These are phyloP conservation scores for Brassica nigra DNA, from an alignment of 345 rosid species.

Conservation along the genomic window DNA sequence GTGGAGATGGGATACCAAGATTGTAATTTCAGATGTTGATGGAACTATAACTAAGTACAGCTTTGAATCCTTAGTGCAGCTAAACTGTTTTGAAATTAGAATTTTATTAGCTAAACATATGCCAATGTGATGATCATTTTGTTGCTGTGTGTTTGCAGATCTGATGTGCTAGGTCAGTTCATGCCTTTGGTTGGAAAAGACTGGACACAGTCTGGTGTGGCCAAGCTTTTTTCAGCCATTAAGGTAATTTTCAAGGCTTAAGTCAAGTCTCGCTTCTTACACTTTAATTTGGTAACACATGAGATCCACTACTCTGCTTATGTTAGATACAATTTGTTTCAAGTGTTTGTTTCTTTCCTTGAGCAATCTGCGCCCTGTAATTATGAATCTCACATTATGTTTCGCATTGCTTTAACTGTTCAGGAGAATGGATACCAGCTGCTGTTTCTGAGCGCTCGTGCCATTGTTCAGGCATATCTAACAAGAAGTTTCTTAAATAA, in stretches of 20 bases:
- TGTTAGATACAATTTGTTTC: background rate
- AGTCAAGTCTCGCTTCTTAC: slow-evolving; percentile 15
- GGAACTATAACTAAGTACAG: slow-evolving; percentile 93
- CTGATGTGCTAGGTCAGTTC: slow-evolving; percentile 94
- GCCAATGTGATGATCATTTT: slow-evolving; percentile 16
- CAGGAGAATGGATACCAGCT: slow-evolving; percentile 98
- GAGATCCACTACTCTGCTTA: background rate
- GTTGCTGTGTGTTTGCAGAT: slow-evolving; percentile 53
- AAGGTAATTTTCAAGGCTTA: slow-evolving; percentile 50
- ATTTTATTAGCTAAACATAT: background rate
- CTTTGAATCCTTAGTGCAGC: slow-evolving; percentile 2
- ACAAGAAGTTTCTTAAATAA: slow-evolving; percentile 77
- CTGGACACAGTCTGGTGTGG: slow-evolving; percentile 97
- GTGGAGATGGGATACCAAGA: slow-evolving; percentile 92
- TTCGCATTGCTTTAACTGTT: slow-evolving; percentile 16
- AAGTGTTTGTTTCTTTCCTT: slow-evolving; percentile 4
- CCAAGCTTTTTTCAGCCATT: slow-evolving; percentile 87
- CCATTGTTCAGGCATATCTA: slow-evolving; percentile 92
- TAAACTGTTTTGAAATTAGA: slow-evolving; percentile 6
- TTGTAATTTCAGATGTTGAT: slow-evolving; percentile 94
- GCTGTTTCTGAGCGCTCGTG: slow-evolving; percentile 91
- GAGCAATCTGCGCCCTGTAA: background rate
- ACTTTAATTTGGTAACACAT: background rate
- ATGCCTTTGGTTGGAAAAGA: slow-evolving; percentile 98
- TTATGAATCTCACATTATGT: slow-evolving; percentile 16